These are phyloP conservation scores for Castanospermum australe DNA, from an alignment of 306 rosid genomes.

Conservation along the genomic window DNA sequence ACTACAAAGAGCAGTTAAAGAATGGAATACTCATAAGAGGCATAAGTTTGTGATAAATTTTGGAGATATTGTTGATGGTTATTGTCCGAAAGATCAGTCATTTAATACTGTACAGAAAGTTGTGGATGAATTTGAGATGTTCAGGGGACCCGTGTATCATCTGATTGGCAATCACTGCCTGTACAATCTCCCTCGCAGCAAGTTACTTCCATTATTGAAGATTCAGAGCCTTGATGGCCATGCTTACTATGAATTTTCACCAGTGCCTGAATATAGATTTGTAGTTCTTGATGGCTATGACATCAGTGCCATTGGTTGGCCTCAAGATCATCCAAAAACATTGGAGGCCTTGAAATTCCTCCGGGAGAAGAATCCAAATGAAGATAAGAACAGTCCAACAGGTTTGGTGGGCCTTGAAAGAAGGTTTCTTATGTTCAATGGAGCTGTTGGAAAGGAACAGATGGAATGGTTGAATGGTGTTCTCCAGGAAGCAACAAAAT, in stretches of 20 bases:
- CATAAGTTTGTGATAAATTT: conserved; percentile 70
- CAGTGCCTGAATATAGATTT: conserved; percentile 64
- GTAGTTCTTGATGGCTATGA: conserved; percentile 86
- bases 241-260: conserved; percentile 88
- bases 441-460: conserved; percentile 85
- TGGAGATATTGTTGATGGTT: conserved; percentile 93
- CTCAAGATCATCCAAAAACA: conserved; percentile 66
- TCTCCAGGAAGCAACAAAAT: conserved; percentile 65
- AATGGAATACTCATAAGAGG: conserved; percentile 62
- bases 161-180: conserved; percentile 95
- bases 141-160: conserved; percentile 72
- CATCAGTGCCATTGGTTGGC: conserved; percentile 92
- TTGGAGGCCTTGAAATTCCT: conserved; percentile 65
- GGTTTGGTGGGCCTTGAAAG: conserved; percentile 72
- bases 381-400: conserved; percentile 76
- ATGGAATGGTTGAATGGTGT: conserved; percentile 68
- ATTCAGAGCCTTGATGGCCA: conserved; percentile 42
- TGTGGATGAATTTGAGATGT: conserved; percentile 54
- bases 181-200: conserved; percentile 81
- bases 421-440: conserved; percentile 93
- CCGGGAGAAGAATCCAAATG: conserved; percentile 68
- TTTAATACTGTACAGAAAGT: conserved; percentile 54
- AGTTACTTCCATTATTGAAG: conserved; percentile 73
- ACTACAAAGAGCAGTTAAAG: conserved; percentile 70
- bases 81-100: conserved; percentile 80